Percentiles rank a stretch among this genome's conserved stretches.
Evolutionary conservation across 1,284 basidiomycete genomes (phyloP).

Genomic region (Lignosus rhinocerotis): DNA sequence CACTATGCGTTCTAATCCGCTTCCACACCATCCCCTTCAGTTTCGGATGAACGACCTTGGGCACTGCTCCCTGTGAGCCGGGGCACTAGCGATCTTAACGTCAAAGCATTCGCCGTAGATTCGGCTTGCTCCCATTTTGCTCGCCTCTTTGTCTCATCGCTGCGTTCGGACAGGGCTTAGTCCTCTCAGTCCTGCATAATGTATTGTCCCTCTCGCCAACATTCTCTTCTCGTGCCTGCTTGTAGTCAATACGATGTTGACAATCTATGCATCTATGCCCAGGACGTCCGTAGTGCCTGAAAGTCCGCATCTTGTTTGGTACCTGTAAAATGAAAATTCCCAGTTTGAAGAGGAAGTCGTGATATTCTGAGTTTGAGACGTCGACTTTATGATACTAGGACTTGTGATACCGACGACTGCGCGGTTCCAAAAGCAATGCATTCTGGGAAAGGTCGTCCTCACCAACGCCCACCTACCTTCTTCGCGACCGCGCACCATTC

Average conservation of each 20-base stretch:
- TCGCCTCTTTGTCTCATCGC: background rate
- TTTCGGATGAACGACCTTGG: background rate
- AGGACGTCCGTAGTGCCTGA: background rate
- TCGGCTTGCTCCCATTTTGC: background rate
- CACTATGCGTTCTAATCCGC: conserved; percentile 9
- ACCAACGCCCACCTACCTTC: too few species aligned
- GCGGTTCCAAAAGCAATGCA: too few species aligned
- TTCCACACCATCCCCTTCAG: background rate
- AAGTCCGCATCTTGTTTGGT: too few species aligned
- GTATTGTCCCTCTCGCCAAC: background rate
- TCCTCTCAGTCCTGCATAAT: background rate
- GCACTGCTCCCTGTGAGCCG: background rate
- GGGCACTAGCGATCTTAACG: background rate
- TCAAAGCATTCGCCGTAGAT: background rate
- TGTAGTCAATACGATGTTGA: background rate
- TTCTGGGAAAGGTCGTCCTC: too few species aligned
- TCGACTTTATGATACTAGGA: too few species aligned
- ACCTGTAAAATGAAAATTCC: too few species aligned
- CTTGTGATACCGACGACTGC: too few species aligned
- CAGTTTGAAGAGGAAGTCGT: too few species aligned
- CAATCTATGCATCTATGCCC: background rate
- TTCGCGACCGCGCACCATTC: too few species aligned
- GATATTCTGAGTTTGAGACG: too few species aligned
- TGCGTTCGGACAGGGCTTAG: background rate
- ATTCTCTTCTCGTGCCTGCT: background rate